Conservation (phyloP, 768 basidiomycete species). For the Serendipita indica region DNA sequence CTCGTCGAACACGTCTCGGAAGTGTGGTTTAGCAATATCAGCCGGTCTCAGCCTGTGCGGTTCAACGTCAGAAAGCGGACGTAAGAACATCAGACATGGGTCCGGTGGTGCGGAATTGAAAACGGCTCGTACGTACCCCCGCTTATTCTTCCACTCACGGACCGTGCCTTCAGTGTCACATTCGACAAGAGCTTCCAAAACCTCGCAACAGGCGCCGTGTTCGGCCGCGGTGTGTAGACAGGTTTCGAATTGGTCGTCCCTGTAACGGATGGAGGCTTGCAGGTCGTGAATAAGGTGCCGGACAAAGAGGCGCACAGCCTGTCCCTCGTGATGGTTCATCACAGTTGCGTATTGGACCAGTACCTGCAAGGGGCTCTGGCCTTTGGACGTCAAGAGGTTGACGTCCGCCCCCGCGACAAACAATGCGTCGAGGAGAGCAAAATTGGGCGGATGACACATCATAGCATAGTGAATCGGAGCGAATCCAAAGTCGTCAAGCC, state of each 20-base stretch:
- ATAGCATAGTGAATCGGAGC: conserved; percentile 8
- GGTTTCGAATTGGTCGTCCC: conserved; percentile 3
- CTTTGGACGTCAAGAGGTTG: conserved; percentile 5
- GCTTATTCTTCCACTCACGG: conserved; percentile 4
- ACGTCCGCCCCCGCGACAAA: conserved; percentile 1
- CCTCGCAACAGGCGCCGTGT: neutral
- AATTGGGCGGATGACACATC: conserved; percentile 2
- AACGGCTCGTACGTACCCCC: neutral
- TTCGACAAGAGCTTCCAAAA: conserved; percentile 10
- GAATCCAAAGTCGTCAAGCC: neutral
- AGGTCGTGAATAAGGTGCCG: conserved; percentile 8
- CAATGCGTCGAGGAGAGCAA: neutral
- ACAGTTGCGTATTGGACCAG: neutral
- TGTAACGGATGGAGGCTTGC: conserved; percentile 4
- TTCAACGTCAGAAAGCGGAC: too few relatives aligned
- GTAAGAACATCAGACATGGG: neutral
- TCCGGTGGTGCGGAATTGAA: neutral
- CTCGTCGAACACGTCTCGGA: conserved; percentile 1
- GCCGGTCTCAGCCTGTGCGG: conserved; percentile 7
- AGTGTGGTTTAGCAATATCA: conserved; percentile 5
- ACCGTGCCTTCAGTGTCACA: neutral
- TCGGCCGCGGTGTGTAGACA: conserved; percentile 4
- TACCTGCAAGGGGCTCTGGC: neutral
- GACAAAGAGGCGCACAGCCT: neutral
- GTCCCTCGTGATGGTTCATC: neutral